A percentile compares a stretch with the other conserved stretches of the same genome.
phyloP scores from a whole-genome alignment of 2,329 filamentous ascomycete species.

The Coniella lustricola region DNA sequence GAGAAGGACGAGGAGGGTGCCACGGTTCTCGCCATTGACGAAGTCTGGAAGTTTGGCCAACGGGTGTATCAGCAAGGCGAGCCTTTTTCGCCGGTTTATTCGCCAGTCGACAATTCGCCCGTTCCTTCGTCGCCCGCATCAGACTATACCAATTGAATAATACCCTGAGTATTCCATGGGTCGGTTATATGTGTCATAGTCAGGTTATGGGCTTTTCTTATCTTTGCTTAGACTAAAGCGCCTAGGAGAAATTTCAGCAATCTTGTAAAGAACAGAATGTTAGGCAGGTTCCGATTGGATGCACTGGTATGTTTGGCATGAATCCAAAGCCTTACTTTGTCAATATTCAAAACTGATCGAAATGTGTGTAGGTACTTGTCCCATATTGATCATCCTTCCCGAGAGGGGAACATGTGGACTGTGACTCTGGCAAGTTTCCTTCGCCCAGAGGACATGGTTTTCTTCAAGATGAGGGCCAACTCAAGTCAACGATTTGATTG shows the following conservation, averaged over 20 bases:
- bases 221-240: too few species aligned
- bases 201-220: too few species aligned
- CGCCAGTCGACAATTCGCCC: slow-evolving; percentile 11
- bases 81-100: slow-evolving; percentile 15
- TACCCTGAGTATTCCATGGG: neutral
- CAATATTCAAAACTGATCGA: neutral
- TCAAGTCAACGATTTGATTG: slow-evolving; percentile 9
- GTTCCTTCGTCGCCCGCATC: slow-evolving; percentile 7
- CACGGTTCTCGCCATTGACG: slow-evolving; percentile 55
- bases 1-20: slow-evolving; percentile 34
- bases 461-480: neutral
- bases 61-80: slow-evolving; percentile 34
- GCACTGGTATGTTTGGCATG: too few species aligned
- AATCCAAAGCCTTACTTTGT: too few species aligned
- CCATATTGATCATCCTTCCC: too few species aligned
- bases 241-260: too few species aligned
- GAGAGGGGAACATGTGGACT: too few species aligned
- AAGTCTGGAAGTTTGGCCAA: slow-evolving; percentile 74
- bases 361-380: neutral
- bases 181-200: too few species aligned
- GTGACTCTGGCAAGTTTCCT: too few species aligned
- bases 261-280: too few species aligned
- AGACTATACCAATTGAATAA: neutral
- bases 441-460: too few species aligned
- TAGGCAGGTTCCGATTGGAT: too few species aligned